Base-by-base conservation (phyloP, 2,329 filamentous ascomycete species). In the Fusarium pseudograminearum region DNA sequence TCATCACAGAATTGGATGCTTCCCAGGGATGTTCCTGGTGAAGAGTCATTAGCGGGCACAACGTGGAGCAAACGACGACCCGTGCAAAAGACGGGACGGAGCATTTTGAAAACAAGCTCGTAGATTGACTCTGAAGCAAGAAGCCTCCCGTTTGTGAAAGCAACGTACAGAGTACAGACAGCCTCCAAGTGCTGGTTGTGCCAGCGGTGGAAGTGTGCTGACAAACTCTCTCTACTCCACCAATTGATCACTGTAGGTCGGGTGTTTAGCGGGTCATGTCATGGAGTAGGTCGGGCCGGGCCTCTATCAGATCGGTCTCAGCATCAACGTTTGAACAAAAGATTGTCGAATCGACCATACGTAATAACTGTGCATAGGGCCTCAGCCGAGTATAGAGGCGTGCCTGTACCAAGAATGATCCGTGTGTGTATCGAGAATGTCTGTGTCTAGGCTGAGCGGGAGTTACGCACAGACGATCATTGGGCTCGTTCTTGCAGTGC, bases 1-100 rank as follows among this genome's bases (percentile, higher is more conserved):
- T 84, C 80, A 80, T 80, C 78, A 76, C 52, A 44, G 51, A 56
- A 58, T 53, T 44, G 38, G 61, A 41, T 26, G 42, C 50, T 56
- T 55, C 62, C 57, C 69, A 73, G 69, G 73, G 63, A 52, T 73
- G 58, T 73, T 64, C 73, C 73, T 48, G 54, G 69, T 62, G 65
- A 45, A 53, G 50, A 34, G 56, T 56, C 48, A 57, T 64, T 69
- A 70, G 67, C 51, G 57, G 68, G 57, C 64, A 57, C 56, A 63
- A 62, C 70, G 70, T 74, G 72, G 67, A 70, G 65, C 61, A 69
- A 69, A 63, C 56, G 30, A 50, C 45, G 34, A 57, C 66, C 62
- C 38, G 52, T 65, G 51, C 50, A 52, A 65, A 42, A 41, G 59
- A 48, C 60, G 54, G 41, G 36, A 56, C 55, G 38, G 67, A 71